Evolutionary conservation across 305 asterid species (phyloP), one percentile per base, ranked within the genome.

Genomic region (Fraxinus angustifolia): DNA sequence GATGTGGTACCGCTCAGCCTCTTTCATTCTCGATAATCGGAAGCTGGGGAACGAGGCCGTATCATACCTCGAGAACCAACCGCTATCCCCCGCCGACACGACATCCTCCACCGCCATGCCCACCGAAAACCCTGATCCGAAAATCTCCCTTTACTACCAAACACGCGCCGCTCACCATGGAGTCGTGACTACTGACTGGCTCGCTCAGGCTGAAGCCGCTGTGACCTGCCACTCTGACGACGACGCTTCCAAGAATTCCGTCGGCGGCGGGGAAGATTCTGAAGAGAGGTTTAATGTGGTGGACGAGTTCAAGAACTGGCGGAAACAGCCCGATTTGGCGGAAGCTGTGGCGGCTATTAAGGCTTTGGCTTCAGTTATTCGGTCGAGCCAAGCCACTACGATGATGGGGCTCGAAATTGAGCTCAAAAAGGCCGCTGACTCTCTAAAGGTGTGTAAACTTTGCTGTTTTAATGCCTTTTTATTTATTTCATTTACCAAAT

Each of bases 301-400:
- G 78, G 96, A 89, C 79, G 97, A 93, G 88, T 95, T 93, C 14
- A 91, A 95, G 82, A 91, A 81, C 79, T 95, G 97, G 97, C 86
- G 98, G 81, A 92, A 91, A 78, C 97, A 89, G 82, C 97, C 98
- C n/a, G 94, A 95, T 28, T 87, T 95, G 90, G 99, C 97, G 26
- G 98, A 95, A 89, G 98, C 99, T 16, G 99, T 95, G 79, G 99
- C 99, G 0, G 98, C 97, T 4, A 95, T 93, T 81, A 90, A 96
- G 93, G 95, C 99, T 82, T 87, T 95, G 89, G 98, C 97, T 12
- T 95, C 96, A 68, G 94, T 91, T 70, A 93, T 93, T 83, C 88
- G 97, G 17, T 90, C 96, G 3, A 93, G 94, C 78, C 92, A 91
- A 70, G 98, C 99, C 67, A 90, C 91, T 1, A 95, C 99, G 0